Base-by-base conservation (phyloP, 169 alveolate genomes). In the Babesia bovis region DNA sequence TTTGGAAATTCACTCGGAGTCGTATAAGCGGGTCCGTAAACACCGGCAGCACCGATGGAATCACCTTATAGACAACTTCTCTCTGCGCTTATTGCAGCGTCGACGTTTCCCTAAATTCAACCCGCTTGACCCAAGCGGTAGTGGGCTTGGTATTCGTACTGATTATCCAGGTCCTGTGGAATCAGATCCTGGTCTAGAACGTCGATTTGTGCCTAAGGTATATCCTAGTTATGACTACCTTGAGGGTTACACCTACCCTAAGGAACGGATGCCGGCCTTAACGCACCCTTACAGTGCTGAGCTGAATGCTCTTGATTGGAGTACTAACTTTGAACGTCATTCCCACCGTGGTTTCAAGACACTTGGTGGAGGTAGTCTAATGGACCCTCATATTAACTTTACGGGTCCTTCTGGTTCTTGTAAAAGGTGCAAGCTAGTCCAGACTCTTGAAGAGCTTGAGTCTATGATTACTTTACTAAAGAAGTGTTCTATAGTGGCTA, bases 241-340 rank as follows among this genome's bases (percentile, higher is more conserved):
- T n/a, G 23, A 51, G 25, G n/a, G 15, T 1, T 23, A 21, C 17
- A 21, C 10, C 15, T 6, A 41, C 33, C 15, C 25, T 28, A 30
- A 28, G 56, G 57, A 26, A 9, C 36, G 36, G 4, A 13, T 35
- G 40, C 33, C 75, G 4, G 9, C 58, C 4, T 23, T 76, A 19
- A 66, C 73, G 30, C 87, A 78, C 58, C 83, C 74, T 26, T 78
- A 78, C 47, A 36, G 58, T 26, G 67, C 76, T 12, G 87, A 78
- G 68, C 52, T 78, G 13, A 59, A 78, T 41, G 68, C 87, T 10
- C 76, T 78, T n/a, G 73, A 56, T 26, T 78, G 87, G 87, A 53
- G 66, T 21, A 55, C 66, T 23, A 41, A 35, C 0, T 19, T 28
- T 63, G 38, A 32, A 15, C 45, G 33, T 13, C 65, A 41, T 23